Conservation (phyloP, 1,139 yeast genomes). For the Yamadazyma triangularis region DNA sequence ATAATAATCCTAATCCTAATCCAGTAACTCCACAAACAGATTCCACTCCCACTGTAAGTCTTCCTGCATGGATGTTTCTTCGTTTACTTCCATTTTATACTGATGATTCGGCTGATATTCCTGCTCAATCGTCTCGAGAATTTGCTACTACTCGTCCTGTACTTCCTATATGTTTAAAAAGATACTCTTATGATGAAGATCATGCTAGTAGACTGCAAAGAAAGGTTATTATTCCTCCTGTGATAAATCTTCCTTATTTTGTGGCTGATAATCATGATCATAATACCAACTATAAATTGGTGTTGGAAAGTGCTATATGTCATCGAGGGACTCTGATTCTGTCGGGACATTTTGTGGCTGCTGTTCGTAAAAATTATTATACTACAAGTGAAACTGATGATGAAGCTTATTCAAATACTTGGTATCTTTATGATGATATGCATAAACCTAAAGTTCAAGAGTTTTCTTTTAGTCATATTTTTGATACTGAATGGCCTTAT, state of each 20-base stretch:
- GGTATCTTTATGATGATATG: slow-evolving; percentile 72
- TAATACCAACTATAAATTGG: slow-evolving; percentile 51
- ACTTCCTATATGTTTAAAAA: slow-evolving; percentile 68
- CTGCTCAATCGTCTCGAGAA: slow-evolving; percentile 32
- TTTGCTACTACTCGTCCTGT: slow-evolving; percentile 60
- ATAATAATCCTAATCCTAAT: slow-evolving; percentile 19
- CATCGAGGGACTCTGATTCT: slow-evolving; percentile 63
- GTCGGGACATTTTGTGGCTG: slow-evolving; percentile 70
- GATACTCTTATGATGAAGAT: slow-evolving; percentile 54
- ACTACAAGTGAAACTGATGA: slow-evolving; percentile 26
- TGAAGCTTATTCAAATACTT: slow-evolving; percentile 42
- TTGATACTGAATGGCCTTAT: slow-evolving; percentile 66
- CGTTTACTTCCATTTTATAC: slow-evolving; percentile 74
- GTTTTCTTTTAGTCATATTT: slow-evolving; percentile 52
- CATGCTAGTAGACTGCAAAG: slow-evolving; percentile 52
- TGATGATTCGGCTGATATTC: slow-evolving; percentile 39
- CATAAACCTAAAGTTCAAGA: slow-evolving; percentile 39
- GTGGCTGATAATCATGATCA: slow-evolving; percentile 54
- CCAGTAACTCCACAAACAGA: slow-evolving; percentile 2
- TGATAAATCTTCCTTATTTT: slow-evolving; percentile 65
- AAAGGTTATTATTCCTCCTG: slow-evolving; percentile 62
- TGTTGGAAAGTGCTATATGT: slow-evolving; percentile 71
- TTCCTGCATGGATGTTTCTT: slow-evolving; percentile 86
- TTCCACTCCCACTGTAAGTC: slow-evolving; percentile 48
- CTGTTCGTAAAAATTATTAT: slow-evolving; percentile 40